phyloP scores from a whole-genome alignment of 2,329 filamentous ascomycete genomes.

The Pseudonectria buxi region DNA sequence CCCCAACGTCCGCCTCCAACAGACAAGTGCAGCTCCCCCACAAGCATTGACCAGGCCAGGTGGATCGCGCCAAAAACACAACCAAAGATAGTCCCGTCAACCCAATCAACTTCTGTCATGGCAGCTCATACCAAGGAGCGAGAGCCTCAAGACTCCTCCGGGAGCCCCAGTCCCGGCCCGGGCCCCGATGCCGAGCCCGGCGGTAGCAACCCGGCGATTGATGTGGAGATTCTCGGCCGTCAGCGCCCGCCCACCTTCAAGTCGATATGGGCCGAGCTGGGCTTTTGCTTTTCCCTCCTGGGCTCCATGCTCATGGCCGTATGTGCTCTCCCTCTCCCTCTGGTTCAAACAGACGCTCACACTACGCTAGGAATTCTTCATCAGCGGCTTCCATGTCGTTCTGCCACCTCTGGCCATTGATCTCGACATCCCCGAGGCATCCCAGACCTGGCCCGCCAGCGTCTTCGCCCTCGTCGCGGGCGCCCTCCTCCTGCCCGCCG shows the following conservation, averaged over 20 bases:
- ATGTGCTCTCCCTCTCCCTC: conserved; percentile 1
- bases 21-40: too few relatives aligned
- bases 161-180: neutral
- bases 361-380: conserved; percentile 19
- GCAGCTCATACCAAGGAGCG: too few relatives aligned
- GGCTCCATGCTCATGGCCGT: conserved; percentile 20
- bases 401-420: conserved; percentile 57
- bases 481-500: conserved; percentile 55
- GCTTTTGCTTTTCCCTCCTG: conserved; percentile 17
- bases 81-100: too few relatives aligned
- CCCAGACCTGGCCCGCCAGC: conserved; percentile 57
- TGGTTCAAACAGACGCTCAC: neutral
- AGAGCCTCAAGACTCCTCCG: too few relatives aligned
- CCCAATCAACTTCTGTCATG: too few relatives aligned
- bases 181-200: conserved; percentile 6
- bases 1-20: too few relatives aligned
- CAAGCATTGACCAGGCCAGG: too few relatives aligned
- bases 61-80: too few relatives aligned
- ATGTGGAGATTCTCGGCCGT: conserved; percentile 20
- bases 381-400: conserved; percentile 35
- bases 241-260: conserved; percentile 18
- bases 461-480: conserved; percentile 53
- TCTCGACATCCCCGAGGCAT: conserved; percentile 57
- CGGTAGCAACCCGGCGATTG: conserved; percentile 6
- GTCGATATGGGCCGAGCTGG: conserved; percentile 18